Evolutionary conservation across 495 filamentous ascomycete genomes (phyloP), one percentile per base, ranked within the genome.

Genomic region (Geoglossum glabrum): DNA sequence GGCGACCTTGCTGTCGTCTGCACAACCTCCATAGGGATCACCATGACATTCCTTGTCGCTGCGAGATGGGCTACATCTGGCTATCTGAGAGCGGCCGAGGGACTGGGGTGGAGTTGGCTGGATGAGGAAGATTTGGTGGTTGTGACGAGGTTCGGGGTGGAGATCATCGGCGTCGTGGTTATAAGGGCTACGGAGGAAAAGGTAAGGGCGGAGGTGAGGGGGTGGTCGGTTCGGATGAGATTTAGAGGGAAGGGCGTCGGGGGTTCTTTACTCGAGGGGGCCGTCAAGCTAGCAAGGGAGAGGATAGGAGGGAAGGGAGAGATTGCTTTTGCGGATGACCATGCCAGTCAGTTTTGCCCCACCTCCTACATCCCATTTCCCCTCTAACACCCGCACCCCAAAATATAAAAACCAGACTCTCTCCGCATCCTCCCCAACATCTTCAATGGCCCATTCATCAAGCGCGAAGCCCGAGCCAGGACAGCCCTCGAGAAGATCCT

Each of bases 141-240:
- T 0, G 70, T 82, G 17, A 73, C 74, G 15, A 72, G 71, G 58
- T 81, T 75, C 64, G 78, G 77, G 6, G 71, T 73, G 6, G 70
- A 77, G 51, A 63, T 86, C 17, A 80, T 86, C 36, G 81, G 73
- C 1, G 66, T 73, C 0, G 38, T 75, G 25, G 75, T 81, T 1
- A 60, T 82, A 59, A 69, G 74, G 54, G 67, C 69, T 56, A 63
- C 69, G 1, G 61, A 58, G 56, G 31, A 21, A 49, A 23, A n/a
- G 36, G 28, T 4, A 45, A 57, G 56, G 23, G 56, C 50, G 10
- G 8, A 56, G n/a, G 23, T 59, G 3, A 30, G 43, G 57, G 57
- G 38, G n/a, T 59, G 57, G 57, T 26, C 47, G 4, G 57, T 59
- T 7, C 6, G 49, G 50, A 11, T 59, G 25, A 21, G 57, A 25